These are phyloP conservation scores for Suillus lakei DNA, from an alignment of 768 basidiomycete genomes.

Conservation along the genomic window DNA sequence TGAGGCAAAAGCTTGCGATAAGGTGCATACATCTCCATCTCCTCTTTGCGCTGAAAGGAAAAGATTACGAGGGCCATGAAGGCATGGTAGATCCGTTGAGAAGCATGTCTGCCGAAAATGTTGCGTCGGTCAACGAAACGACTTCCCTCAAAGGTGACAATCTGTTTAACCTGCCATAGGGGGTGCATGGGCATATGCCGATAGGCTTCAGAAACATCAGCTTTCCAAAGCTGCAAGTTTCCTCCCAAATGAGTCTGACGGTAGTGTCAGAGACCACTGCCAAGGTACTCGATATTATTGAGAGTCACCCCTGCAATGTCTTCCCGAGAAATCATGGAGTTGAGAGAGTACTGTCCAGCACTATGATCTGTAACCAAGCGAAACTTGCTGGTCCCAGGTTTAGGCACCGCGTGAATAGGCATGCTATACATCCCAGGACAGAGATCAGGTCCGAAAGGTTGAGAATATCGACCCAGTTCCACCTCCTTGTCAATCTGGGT, in stretches of 20 bases:
- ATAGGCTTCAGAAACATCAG: too few species aligned
- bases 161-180: slow-evolving; percentile 45
- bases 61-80: slow-evolving; percentile 38
- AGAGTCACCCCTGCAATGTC: too few species aligned
- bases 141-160: slow-evolving; percentile 29
- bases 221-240: too few species aligned
- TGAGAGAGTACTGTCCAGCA: too few species aligned
- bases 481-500: slow-evolving; percentile 22
- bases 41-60: too few species aligned
- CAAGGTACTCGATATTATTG: too few species aligned
- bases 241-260: too few species aligned
- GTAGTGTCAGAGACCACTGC: too few species aligned
- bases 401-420: slow-evolving; percentile 45
- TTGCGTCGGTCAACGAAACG: slow-evolving; percentile 28
- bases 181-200: too few species aligned
- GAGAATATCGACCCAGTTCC: slow-evolving; percentile 19
- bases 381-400: too few species aligned
- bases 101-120: slow-evolving; percentile 29
- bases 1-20: slow-evolving; percentile 25
- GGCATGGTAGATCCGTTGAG: slow-evolving; percentile 30
- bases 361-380: too few species aligned
- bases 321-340: too few species aligned
- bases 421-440: slow-evolving; percentile 47
- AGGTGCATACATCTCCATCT: slow-evolving; percentile 6
- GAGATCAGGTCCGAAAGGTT: slow-evolving; percentile 29